Evolutionary conservation across 83 land plant species (phyloP).

Genomic region (Diphasiastrum complanatum): DNA sequence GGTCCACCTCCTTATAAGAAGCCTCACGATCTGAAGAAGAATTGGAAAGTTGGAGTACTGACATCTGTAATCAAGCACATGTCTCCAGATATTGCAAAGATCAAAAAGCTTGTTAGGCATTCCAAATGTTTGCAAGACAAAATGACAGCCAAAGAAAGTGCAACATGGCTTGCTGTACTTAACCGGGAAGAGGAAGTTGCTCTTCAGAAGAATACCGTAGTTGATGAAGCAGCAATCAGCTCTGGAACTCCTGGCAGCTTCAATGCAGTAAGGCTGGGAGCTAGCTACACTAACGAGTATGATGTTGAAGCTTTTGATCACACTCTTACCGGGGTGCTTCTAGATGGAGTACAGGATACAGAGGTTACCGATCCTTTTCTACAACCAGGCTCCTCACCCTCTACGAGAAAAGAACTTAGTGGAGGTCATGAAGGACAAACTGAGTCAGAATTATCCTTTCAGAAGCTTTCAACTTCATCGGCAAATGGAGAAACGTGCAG

Average conservation of each 20-base stretch:
- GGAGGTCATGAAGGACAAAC: too few species aligned
- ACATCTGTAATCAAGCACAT: constrained; percentile 20
- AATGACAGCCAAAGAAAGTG: too few species aligned
- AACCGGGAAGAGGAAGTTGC: constrained; percentile 21
- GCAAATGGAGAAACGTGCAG: too few species aligned
- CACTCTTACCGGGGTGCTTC: constrained; percentile 8
- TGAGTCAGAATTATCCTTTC: too few species aligned
- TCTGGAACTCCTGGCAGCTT: neutral
- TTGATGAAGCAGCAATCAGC: neutral
- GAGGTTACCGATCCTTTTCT: too few species aligned
- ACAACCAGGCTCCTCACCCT: too few species aligned
- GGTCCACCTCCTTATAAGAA: too few species aligned
- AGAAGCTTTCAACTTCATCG: too few species aligned
- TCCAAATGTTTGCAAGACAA: constrained; percentile 34
- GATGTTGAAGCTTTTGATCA: constrained; percentile 52
- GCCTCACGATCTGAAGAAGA: too few species aligned
- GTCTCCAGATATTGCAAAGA: constrained; percentile 35
- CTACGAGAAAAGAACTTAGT: too few species aligned
- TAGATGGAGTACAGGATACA: too few species aligned
- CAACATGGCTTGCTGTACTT: constrained; percentile 31
- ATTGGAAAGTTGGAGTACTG: constrained; percentile 37
- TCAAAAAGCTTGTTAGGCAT: constrained; percentile 25
- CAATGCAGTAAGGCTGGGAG: too few species aligned
- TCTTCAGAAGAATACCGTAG: neutral
- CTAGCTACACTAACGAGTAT: constrained; percentile 37